These are phyloP conservation scores for Przewalskia tangutica DNA, from an alignment of 257 asterid species.

Conservation along the genomic window DNA sequence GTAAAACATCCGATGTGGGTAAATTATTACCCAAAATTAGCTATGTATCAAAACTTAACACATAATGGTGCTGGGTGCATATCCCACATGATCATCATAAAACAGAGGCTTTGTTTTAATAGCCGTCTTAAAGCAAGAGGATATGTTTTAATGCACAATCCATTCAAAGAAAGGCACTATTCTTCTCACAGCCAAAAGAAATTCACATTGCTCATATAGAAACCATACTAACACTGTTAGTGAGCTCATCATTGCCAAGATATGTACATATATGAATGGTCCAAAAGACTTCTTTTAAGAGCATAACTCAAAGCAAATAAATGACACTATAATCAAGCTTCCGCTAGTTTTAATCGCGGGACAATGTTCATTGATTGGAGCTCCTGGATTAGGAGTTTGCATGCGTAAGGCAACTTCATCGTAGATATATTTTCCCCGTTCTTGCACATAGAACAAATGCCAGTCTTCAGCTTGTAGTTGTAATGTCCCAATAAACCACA, in stretches of 20 bases:
- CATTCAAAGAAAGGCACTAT: neutral
- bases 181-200: neutral
- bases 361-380: conserved; percentile 41
- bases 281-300: neutral
- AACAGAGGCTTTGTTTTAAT: neutral
- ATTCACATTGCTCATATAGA: neutral
- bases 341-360: conserved; percentile 28
- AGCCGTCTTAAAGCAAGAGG: neutral
- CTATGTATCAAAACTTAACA: neutral
- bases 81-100: neutral
- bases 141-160: neutral
- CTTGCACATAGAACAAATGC: conserved; percentile 77
- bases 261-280: neutral
- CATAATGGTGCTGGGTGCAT: neutral
- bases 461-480: conserved; percentile 54
- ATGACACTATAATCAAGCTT: conserved; percentile 17
- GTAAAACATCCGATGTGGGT: too few species aligned
- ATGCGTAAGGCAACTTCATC: conserved; percentile 97
- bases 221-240: neutral
- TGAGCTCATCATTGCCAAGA: neutral
- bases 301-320: neutral
- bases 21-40: neutral
- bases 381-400: conserved; percentile 90
- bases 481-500: conserved; percentile 94
- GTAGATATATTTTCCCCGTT: conserved; percentile 81